Evolutionary conservation across 129 eudicot genomes (phyloP).

Genomic region (Escallonia rubra): DNA sequence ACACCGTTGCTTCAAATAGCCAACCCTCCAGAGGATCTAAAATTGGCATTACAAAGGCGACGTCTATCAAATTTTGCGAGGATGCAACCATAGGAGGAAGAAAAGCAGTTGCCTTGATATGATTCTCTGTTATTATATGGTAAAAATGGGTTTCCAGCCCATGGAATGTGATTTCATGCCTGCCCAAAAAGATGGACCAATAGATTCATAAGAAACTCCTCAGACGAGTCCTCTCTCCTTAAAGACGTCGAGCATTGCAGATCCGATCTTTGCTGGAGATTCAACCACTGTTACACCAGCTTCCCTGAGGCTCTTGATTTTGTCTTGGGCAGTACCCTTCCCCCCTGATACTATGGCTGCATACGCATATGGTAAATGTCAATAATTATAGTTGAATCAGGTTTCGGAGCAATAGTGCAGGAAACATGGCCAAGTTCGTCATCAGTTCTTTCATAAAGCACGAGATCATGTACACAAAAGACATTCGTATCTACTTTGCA

Average conservation of each 20-base stretch:
- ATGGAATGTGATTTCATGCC: conserved; percentile 7
- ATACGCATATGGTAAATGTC: conserved; percentile 7
- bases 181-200: neutral
- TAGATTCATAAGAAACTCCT: neutral
- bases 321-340: conserved; percentile 98
- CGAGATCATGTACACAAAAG: neutral
- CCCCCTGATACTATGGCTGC: conserved; percentile 99
- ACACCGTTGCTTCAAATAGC: neutral
- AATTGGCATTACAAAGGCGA: conserved; percentile 24
- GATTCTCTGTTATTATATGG: conserved; percentile 33
- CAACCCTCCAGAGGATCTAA: neutral
- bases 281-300: conserved; percentile 94
- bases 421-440: neutral
- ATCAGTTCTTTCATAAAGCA: neutral
- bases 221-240: conserved; percentile 89
- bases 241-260: conserved; percentile 89
- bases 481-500: neutral
- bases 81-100: conserved; percentile 14
- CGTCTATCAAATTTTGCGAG: conserved; percentile 13
- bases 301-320: conserved; percentile 82
- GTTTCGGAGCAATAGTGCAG: too few species aligned
- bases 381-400: conserved; percentile 2
- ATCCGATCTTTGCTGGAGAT: conserved; percentile 95
- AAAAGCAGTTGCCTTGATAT: conserved; percentile 22
- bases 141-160: conserved; percentile 19